These are phyloP conservation scores for Thermomucor indicae-seudaticae DNA, from an alignment of 371 early-diverging fungal species.

Conservation along the genomic window DNA sequence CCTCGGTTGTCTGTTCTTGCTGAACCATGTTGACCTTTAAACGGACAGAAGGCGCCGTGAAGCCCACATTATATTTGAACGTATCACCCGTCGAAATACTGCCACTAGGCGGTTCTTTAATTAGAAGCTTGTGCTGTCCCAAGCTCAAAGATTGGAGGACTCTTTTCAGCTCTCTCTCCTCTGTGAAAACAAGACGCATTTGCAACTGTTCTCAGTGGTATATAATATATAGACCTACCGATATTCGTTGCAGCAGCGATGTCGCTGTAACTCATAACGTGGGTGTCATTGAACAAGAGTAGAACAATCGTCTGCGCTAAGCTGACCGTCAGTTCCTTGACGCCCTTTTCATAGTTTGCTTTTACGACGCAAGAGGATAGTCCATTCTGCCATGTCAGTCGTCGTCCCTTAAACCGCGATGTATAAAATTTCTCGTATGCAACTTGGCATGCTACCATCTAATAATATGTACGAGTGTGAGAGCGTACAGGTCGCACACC, in stretches of 20 bases:
- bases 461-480: background rate
- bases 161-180: slow-evolving; percentile 64
- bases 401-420: slow-evolving; percentile 71
- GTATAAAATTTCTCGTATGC: slow-evolving; percentile 75
- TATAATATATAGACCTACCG: slow-evolving; percentile 42
- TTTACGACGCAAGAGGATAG: slow-evolving; percentile 73
- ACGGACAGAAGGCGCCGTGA: slow-evolving; percentile 58
- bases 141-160: slow-evolving; percentile 77
- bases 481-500: background rate
- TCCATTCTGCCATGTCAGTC: slow-evolving; percentile 81
- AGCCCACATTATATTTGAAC: slow-evolving; percentile 66
- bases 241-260: slow-evolving; percentile 61
- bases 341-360: slow-evolving; percentile 56
- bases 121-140: slow-evolving; percentile 63
- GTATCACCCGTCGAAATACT: slow-evolving; percentile 42
- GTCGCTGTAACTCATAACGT: slow-evolving; percentile 55
- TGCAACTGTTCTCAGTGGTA: background rate
- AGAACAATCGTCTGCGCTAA: slow-evolving; percentile 73
- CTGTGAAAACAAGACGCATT: slow-evolving; percentile 19
- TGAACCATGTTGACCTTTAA: slow-evolving; percentile 80
- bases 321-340: slow-evolving; percentile 69
- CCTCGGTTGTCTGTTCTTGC: slow-evolving; percentile 73
- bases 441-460: slow-evolving; percentile 64
- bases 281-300: slow-evolving; percentile 67
- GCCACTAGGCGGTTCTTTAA: slow-evolving; percentile 1